Evolutionary conservation across 257 asterid species (phyloP).

Genomic region (Solanum chiquidenum): DNA sequence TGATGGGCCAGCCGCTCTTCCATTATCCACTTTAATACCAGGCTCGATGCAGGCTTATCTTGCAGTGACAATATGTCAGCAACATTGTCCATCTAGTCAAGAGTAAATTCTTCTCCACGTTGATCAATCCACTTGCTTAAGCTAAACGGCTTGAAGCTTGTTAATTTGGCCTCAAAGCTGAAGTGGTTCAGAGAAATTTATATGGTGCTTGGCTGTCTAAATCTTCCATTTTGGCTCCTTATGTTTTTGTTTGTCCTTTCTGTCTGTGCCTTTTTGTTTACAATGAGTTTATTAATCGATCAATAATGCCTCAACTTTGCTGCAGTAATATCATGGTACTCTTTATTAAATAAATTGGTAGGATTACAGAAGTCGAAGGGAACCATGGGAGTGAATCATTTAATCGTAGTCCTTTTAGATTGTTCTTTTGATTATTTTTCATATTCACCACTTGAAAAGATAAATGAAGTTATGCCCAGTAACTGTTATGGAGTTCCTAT

Average conservation of each 20-base stretch:
- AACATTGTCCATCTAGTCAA: neutral
- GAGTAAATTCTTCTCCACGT: neutral
- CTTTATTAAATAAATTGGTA: neutral
- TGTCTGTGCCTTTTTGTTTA: neutral
- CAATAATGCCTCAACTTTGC: neutral
- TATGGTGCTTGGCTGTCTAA: neutral
- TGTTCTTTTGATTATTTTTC: neutral
- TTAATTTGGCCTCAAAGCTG: neutral
- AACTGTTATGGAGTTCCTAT: neutral
- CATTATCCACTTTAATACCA: neutral
- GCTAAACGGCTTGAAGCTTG: neutral
- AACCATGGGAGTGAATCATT: neutral
- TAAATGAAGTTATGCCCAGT: neutral
- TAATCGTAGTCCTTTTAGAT: neutral
- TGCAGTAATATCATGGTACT: neutral
- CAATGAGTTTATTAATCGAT: neutral
- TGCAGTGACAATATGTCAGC: neutral
- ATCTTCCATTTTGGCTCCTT: neutral
- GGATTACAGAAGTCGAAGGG: neutral
- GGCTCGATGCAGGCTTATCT: neutral
- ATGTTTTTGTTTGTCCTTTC: neutral
- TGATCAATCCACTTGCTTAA: neutral
- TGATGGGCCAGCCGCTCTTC: neutral
- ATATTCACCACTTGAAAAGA: neutral
- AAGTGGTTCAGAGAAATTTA: neutral